Base-by-base conservation (phyloP, 495 filamentous ascomycete genomes). In the Talaromyces proteolyticus region DNA sequence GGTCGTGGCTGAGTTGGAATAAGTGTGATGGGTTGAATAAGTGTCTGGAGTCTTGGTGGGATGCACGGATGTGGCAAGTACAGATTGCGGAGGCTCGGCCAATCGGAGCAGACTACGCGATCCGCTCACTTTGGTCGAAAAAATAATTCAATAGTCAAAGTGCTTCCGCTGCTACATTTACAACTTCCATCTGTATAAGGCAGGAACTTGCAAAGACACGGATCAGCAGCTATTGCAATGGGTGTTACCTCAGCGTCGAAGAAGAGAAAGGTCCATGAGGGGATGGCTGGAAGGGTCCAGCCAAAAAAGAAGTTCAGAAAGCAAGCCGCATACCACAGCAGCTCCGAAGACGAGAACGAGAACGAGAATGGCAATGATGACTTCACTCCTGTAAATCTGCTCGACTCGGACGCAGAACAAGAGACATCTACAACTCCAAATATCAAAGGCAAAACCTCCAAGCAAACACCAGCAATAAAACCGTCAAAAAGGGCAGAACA, bases 291-390 rank as follows among this genome's bases (percentile, higher is more conserved):
- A 41, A 79, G 77, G 58, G 64, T 68, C 26, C 69, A 76, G 18
- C 82, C 84, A 3, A 67, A 69, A 34, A 88, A 86, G 67, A 89
- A 88, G 64, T 79, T 89, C 60, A 83, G 80, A 58, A 82, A 86
- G 68, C 78, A 86, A 55, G 67, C 61, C 40, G 67, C 78, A 40
- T 91, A 93, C 67, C 79, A 90, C 77, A 88, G 85, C 74, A 81
- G 80, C 58, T 88, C 85, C 49, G 74, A 78, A 44, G 73, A 80
- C 23, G 74, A 75, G 26, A 34, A 40, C 4, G 61, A 63, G n/a
- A 67, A 68, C 29, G 72, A 74, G 12, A 58, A 74, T 18, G 57
- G 60, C 16, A 61, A 68, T 22, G 40, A 59, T 52, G 73, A 74
- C 40, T 82, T 87, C 62, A 61, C 77, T 38, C 76, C 84, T 18